Base-by-base conservation (phyloP, 1,139 yeast genomes). In the Nematodospora anomalae region DNA sequence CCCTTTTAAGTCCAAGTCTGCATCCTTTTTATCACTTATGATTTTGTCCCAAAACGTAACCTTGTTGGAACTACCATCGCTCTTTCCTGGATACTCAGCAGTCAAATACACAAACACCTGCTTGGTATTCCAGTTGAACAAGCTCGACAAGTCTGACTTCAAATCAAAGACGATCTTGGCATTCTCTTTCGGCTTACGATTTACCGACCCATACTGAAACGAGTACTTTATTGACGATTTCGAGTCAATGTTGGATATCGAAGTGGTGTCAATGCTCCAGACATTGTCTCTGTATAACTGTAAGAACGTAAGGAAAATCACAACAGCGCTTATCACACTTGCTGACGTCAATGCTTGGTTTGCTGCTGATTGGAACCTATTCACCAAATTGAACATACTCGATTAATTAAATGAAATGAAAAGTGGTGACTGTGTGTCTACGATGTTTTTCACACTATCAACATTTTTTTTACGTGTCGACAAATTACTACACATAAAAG, bases 91-190 rank as follows among this genome's bases (percentile, higher is more conserved):
- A 53, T 90, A 89, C 52, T 88, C 94, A 2, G 95, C 96, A 2
- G 95, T 86, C 44, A 92, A 69, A 53, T 90, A 92, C 4, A 84
- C 85, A 57, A 92, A 90, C 14, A 92, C 79, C 60, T 92, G 98
- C 55, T 92, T 92, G 9, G 98, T 92, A 62, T 92, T 92, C 97
- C 97, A 92, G 60, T 86, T 89, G 74, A 90, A 90, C 39, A 92
- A 69, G 1, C 89, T 80, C 1, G 84, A 58, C 49, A 92, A 64
- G 48, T 71, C 76, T 2, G 74, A 75, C 7, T 78, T 78, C 40
- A 92, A 65, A 56, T 88, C 96, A 54, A 90, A 89, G 12, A 64
- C 64, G 30, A 89, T 61, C 52, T 76, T 77, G 38, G 84, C 74
- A 56, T 89, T 89, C 53, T 92, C 97, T 63, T 87, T 90, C 30